These are phyloP conservation scores for Patellifolia procumbens DNA, from an alignment of 179 eudicot species.

Conservation along the genomic window DNA sequence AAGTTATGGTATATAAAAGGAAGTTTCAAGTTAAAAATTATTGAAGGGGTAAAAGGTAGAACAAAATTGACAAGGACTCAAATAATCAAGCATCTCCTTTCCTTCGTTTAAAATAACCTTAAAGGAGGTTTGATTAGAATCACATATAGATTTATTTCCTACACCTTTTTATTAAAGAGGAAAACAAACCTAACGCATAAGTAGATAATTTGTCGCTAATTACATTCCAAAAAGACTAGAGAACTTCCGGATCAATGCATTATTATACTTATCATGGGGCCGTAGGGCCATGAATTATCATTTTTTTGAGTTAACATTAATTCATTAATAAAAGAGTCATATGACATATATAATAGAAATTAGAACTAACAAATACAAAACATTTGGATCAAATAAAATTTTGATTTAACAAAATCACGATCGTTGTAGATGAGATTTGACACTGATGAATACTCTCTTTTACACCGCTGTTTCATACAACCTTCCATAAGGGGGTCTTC, in stretches of 20 bases:
- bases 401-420: too few species aligned
- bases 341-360: too few species aligned
- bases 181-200: constrained; percentile 7
- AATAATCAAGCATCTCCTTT: constrained; percentile 33
- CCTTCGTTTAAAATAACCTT: constrained; percentile 24
- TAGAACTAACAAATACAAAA: too few species aligned
- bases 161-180: constrained; percentile 27
- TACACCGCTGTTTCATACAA: too few species aligned
- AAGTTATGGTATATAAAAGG: constrained; percentile 29
- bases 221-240: background rate
- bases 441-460: too few species aligned
- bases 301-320: too few species aligned
- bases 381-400: too few species aligned
- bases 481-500: too few species aligned
- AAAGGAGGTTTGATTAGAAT: constrained; percentile 39
- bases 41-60: constrained; percentile 25
- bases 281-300: background rate
- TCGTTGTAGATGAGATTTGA: too few species aligned
- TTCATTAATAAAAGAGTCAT: too few species aligned
- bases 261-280: background rate
- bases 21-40: constrained; percentile 18
- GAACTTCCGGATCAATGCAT: constrained; percentile 13
- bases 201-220: constrained; percentile 13
- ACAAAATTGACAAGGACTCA: constrained; percentile 28
- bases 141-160: constrained; percentile 37